Evolutionary conservation across 208 protist species (phyloP).

Genomic region (Trypanosoma vivax): DNA sequence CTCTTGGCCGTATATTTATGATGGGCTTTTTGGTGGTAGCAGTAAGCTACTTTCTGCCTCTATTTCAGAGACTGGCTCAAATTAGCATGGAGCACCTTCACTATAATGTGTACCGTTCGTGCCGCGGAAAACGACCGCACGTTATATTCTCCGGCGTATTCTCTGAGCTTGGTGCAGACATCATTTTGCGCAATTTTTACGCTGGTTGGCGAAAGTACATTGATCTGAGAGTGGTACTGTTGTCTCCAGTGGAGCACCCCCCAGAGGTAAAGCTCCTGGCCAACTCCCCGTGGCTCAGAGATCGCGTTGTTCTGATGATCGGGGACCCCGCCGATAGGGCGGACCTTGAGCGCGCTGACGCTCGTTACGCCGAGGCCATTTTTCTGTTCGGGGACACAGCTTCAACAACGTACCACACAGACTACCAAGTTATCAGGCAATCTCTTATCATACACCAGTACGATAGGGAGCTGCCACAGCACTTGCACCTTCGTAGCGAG

Average conservation of each 20-base stretch:
- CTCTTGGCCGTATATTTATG: slow-evolving; percentile 63
- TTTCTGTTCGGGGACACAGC: slow-evolving; percentile 74
- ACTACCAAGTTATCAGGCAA: slow-evolving; percentile 65
- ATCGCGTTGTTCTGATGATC: slow-evolving; percentile 63
- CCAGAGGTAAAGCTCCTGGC: slow-evolving; percentile 46
- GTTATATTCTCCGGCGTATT: slow-evolving; percentile 75
- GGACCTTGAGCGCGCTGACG: slow-evolving; percentile 56
- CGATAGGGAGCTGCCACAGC: slow-evolving; percentile 65
- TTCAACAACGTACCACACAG: slow-evolving; percentile 67
- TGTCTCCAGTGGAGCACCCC: slow-evolving; percentile 52
- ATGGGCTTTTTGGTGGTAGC: slow-evolving; percentile 60
- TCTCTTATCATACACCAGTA: slow-evolving; percentile 55
- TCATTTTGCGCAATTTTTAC: slow-evolving; percentile 73
- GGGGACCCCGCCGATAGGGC: slow-evolving; percentile 41
- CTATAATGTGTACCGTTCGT: slow-evolving; percentile 46
- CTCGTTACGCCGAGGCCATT: slow-evolving; percentile 62
- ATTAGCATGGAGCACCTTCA: slow-evolving; percentile 34
- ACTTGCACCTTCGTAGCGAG: slow-evolving; percentile 63
- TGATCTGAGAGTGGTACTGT: slow-evolving; percentile 55
- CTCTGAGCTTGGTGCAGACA: slow-evolving; percentile 51
- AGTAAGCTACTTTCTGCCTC: slow-evolving; percentile 69
- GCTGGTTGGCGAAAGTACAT: slow-evolving; percentile 75
- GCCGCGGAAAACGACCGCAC: slow-evolving; percentile 32
- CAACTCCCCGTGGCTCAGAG: slow-evolving; percentile 69
- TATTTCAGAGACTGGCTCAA: slow-evolving; percentile 44